These are phyloP conservation scores for Candida broadrunensis DNA, from an alignment of 805 yeast genomes.

Conservation along the genomic window DNA sequence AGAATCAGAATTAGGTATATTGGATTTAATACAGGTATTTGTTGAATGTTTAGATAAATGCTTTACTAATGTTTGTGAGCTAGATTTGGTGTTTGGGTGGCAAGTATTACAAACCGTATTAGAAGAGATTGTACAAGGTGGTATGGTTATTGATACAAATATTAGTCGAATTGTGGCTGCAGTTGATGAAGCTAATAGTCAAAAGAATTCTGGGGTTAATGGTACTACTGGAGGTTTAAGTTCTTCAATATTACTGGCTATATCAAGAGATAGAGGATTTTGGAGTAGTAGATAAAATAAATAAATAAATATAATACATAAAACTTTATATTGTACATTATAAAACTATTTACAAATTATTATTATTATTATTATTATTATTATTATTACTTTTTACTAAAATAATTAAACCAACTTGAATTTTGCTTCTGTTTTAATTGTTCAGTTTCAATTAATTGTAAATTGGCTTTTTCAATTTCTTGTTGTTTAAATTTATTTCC, in stretches of 20 bases:
- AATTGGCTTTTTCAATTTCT: conserved; percentile 30
- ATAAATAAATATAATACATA: too few species aligned
- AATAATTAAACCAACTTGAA: conserved; percentile 4
- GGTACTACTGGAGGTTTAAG: conserved; percentile 11
- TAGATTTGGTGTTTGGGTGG: conserved; percentile 98
- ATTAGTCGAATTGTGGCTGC: conserved; percentile 78
- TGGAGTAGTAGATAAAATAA: conserved; percentile 15
- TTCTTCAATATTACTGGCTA: conserved; percentile 20
- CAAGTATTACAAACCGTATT: conserved; percentile 89
- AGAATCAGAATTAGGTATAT: conserved; percentile 89
- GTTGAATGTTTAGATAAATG: conserved; percentile 93
- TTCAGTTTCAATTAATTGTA: conserved; percentile 26
- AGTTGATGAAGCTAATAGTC: conserved; percentile 68
- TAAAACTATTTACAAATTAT: not conserved
- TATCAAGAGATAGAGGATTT: conserved; percentile 27
- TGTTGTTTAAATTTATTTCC: conserved; percentile 39
- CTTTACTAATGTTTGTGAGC: conserved; percentile 90
- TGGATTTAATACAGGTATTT: conserved; percentile 93
- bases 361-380: too few species aligned
- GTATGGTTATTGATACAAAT: conserved; percentile 95
- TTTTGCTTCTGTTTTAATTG: conserved; percentile 18
- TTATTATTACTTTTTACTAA: not conserved
- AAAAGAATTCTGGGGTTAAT: conserved; percentile 29
- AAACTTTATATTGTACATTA: not conserved
- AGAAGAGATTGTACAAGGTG: conserved; percentile 94